These are phyloP conservation scores for Fallopia convolvulus DNA, from an alignment of 148 eudicot species.

Conservation along the genomic window DNA sequence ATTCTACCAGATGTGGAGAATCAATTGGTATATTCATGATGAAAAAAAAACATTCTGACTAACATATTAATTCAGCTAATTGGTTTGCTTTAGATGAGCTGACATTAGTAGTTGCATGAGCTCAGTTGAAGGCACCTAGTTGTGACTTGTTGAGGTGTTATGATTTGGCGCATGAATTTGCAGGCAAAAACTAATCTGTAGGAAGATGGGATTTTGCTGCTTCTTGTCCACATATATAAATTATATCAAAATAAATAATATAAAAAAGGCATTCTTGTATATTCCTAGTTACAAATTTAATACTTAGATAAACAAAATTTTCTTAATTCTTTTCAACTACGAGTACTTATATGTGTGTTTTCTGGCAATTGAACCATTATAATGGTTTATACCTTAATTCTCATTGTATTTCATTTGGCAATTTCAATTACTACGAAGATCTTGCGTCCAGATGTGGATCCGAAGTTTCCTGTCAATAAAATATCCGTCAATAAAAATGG, in stretches of 20 bases:
- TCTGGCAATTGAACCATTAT: background rate
- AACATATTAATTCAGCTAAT: background rate
- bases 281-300: background rate
- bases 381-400: background rate
- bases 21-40: background rate
- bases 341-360: background rate
- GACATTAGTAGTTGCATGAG: background rate
- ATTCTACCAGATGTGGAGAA: background rate
- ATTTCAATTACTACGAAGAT: slow-evolving; percentile 31
- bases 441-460: slow-evolving; percentile 52
- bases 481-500: slow-evolving; percentile 74
- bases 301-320: background rate
- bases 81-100: background rate
- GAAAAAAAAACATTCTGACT: background rate
- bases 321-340: background rate
- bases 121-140: background rate
- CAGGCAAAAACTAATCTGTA: background rate
- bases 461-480: slow-evolving; percentile 48
- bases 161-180: background rate
- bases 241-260: background rate
- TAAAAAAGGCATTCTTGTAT: background rate
- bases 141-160: background rate
- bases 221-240: background rate
- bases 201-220: background rate
- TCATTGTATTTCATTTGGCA: background rate